Conservation (phyloP, 371 early-diverging fungal species). For the Homolaphlyctis polyrhiza region DNA sequence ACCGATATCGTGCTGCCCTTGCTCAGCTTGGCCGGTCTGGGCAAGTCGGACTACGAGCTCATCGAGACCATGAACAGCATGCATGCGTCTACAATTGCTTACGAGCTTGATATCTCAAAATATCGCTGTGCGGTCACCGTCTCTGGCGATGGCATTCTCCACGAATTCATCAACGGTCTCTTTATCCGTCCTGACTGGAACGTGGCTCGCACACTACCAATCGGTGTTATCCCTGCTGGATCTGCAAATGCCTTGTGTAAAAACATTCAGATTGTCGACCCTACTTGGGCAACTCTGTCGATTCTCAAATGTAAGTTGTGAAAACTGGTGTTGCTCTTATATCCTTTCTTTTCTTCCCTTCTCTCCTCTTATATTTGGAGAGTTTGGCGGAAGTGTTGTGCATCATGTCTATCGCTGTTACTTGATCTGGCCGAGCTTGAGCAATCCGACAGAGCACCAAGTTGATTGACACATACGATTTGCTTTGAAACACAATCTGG, state of each 20-base stretch:
- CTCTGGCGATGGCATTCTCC: constrained; percentile 77
- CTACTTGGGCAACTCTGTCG: constrained; percentile 24
- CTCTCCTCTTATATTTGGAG: too few relatives aligned
- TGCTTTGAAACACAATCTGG: too few relatives aligned
- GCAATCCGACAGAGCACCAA: too few relatives aligned
- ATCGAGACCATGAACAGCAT: constrained; percentile 54
- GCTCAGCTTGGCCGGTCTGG: constrained; percentile 57
- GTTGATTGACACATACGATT: too few relatives aligned
- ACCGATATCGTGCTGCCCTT: constrained; percentile 57
- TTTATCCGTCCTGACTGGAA: constrained; percentile 60
- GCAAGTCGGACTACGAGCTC: constrained; percentile 35
- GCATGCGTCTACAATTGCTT: constrained; percentile 65
- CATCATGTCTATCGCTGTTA: too few relatives aligned
- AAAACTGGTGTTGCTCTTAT: too few relatives aligned
- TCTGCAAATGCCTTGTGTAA: constrained; percentile 37
- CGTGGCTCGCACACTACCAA: constrained; percentile 48
- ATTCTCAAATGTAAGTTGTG: constrained; percentile 33
- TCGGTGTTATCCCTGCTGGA: constrained; percentile 54
- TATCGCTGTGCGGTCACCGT: constrained; percentile 62
- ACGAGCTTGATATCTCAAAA: constrained; percentile 42
- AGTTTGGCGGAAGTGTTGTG: too few relatives aligned
- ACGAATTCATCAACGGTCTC: constrained; percentile 74
- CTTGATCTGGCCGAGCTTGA: too few relatives aligned
- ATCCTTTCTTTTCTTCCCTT: too few relatives aligned
- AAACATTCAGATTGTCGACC: constrained; percentile 22